These are phyloP conservation scores for Boletus albobrunnescens DNA, from an alignment of 1,284 basidiomycete genomes.

Conservation along the genomic window DNA sequence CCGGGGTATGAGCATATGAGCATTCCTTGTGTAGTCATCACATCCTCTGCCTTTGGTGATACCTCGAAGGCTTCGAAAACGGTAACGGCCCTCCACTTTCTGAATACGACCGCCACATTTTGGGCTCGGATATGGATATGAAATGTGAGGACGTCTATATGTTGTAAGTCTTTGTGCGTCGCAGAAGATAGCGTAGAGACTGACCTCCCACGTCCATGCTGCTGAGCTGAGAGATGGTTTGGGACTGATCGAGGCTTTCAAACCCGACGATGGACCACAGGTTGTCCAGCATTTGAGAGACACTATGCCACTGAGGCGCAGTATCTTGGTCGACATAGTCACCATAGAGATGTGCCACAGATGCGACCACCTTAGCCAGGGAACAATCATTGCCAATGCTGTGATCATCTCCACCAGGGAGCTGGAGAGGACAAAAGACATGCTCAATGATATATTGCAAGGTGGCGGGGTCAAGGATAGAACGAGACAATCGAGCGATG, in stretches of 20 bases:
- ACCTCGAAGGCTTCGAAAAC: conserved; percentile 32
- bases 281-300: conserved; percentile 19
- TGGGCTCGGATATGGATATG: conserved; percentile 34
- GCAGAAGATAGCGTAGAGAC: background rate
- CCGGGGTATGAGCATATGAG: conserved; percentile 31
- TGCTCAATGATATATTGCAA: conserved; percentile 18
- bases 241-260: conserved; percentile 1
- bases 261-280: conserved; percentile 6
- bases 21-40: conserved; percentile 1
- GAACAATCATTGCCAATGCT: conserved; percentile 2
- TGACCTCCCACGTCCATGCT: conserved; percentile 19
- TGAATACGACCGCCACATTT: conserved; percentile 36
- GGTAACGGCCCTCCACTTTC: conserved; percentile 17
- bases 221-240: conserved; percentile 11
- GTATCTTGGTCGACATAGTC: background rate
- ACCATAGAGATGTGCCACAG: background rate
- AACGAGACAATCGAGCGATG: conserved; percentile 1
- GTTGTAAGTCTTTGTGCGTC: background rate
- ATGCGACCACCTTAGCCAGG: conserved; percentile 1
- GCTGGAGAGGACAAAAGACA: conserved; percentile 18
- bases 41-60: conserved; percentile 2
- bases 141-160: conserved; percentile 12
- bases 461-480: background rate
- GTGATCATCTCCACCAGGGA: conserved; percentile 18
- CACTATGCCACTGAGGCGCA: conserved; percentile 8